Base-by-base conservation (phyloP, 1,284 basidiomycete genomes). In the Austroboletus novae-zelandiae region DNA sequence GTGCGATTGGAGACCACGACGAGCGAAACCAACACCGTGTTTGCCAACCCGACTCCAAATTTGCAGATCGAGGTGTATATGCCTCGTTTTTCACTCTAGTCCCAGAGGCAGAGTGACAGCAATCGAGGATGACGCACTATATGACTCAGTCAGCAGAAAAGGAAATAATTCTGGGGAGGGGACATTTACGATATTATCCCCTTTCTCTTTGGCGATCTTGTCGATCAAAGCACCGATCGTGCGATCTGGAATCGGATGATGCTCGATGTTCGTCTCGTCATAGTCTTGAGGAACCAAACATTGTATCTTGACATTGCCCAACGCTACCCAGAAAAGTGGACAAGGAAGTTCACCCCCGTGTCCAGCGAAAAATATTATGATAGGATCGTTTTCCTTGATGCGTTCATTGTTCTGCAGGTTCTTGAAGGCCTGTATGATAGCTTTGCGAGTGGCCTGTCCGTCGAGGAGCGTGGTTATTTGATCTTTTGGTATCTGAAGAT, bases 361-460 rank as follows among this genome's bases (percentile, higher is more conserved):
- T 11, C 81, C 83, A 35, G 83, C 78, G 56, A 81, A 86, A 59
- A 80, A 86, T 45, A 85, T 69, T 47, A 86, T 51, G 20, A 86
- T 78, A n/a, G 82, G 76, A 53, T 86, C 81, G 13, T 77, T 81
- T 14, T 61, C 57, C 40, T 76, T 69, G 29, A 86, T 81, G n/a
- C 67, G 68, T 8, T 71, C 59, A 56, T 86, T 82, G 56, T 76
- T 73, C 48, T 75, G 62, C 27, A 86, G 68, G 54, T 80, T 76
- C 7, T 64, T 62, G 57, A 85, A 79, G 2, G 59, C 69, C 47
- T 75, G 66, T 54, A 83, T 77, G 37, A 85, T 83, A 44, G 68
- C 71, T 18, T 69, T 61, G 53, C 81, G 80, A 5, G 82, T 80
- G 0, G 82, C 84, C 39, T 77, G 67, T 18, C 62, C 65, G 63